Base-by-base conservation (phyloP, 768 basidiomycete genomes). In the Podaxis mareebaensis region DNA sequence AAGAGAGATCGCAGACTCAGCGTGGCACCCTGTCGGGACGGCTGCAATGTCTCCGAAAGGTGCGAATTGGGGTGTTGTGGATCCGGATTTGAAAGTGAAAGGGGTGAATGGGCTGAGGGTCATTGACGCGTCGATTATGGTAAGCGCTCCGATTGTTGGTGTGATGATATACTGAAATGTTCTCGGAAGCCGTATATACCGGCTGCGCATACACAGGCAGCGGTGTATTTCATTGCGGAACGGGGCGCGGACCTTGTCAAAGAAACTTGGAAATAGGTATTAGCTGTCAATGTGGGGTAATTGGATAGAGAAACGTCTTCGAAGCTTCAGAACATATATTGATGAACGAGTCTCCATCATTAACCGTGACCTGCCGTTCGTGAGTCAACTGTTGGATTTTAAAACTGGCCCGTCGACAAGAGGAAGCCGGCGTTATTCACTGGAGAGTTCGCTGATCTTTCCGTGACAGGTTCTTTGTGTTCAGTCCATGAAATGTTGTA, bases 31-130 rank as follows among this genome's bases (percentile, higher is more conserved):
- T 4, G 53, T 62, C 1, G 59, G 65, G 13, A 62, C 65, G 1
- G 62, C 53, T 2, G 40, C 63, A 15, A 66, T 68, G 67, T 62
- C 65, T 12, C 59, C 65, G 4, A 60, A 30, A 42, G 63, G 36
- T 22, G 67, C 59, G 7, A 3, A 33, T 3, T 66, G 30, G 10
- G 63, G 67, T 22, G 67, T 66, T 26, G 67, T 67, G 2, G 60
- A 66, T 22, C 67, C 65, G 1, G 64, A 67, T 40, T 55, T 64
- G 40, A 61, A 54, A n/a, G n/a, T 67, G 33, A 64, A 67, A 56
- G 57, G 57, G n/a, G 67, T 40, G 1, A 8, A 10, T 0, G 63
- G 67, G 3, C 24, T 67, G 28, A 57, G 67, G 24, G 33, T 67
- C 12, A 60, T 66, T 15, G 67, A 67, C 51, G 60, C 62, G 0